These are phyloP conservation scores for Hypoxylon trugodes DNA, from an alignment of 495 filamentous ascomycete genomes.

Conservation along the genomic window DNA sequence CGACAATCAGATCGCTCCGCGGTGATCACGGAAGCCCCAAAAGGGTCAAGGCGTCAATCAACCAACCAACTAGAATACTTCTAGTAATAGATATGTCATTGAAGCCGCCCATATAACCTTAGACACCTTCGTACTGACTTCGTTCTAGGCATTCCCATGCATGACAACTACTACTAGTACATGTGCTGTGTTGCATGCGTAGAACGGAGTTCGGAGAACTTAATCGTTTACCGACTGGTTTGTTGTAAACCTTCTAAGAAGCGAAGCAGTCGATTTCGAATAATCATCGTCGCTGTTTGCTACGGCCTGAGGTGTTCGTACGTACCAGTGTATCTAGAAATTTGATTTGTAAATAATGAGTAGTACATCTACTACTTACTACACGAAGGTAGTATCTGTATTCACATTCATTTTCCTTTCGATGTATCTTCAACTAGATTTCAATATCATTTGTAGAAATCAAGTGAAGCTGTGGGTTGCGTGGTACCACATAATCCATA, in stretches of 20 bases:
- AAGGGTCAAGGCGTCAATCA: conserved; percentile 22
- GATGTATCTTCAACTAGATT: no score
- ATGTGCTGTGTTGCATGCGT: no score
- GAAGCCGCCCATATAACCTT: conserved; percentile 1
- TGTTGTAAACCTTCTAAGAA: conserved; percentile 1
- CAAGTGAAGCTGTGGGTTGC: no score
- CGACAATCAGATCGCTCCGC: conserved; percentile 27
- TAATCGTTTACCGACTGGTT: neutral
- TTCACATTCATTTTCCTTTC: conserved; percentile 3
- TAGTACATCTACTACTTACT: no score
- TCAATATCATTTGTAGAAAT: conserved; percentile 33
- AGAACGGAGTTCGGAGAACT: conserved; percentile 19
- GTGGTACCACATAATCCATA: conserved; percentile 22
- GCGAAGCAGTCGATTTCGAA: no score
- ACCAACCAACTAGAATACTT: conserved; percentile 3
- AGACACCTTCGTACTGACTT: neutral
- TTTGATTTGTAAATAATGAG: no score
- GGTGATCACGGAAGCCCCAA: conserved; percentile 30
- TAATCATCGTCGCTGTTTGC: neutral
- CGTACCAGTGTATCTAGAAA: no score
- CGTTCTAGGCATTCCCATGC: neutral
- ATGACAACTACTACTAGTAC: no score
- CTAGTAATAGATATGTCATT: conserved; percentile 6
- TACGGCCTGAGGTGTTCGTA: no score
- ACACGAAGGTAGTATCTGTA: no score